Conservation (phyloP, 2,329 filamentous ascomycete genomes). For the Biscogniauxia mediterranea region DNA sequence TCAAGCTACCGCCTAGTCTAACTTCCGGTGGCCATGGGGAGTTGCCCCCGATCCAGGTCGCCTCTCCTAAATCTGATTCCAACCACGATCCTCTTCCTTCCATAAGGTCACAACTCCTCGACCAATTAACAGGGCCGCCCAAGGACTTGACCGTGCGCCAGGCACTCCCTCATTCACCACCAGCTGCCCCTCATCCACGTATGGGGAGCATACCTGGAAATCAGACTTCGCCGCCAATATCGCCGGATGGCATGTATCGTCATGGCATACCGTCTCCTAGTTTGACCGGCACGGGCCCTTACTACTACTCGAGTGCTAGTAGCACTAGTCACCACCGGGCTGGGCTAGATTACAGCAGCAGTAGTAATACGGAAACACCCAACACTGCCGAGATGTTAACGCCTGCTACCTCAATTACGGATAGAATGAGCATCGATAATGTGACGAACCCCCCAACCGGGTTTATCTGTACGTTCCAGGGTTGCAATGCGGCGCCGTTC, state of each 20-base stretch:
- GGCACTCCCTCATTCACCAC: constrained; percentile 35
- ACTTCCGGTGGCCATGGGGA: constrained; percentile 29
- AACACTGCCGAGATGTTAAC: constrained; percentile 45
- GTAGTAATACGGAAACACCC: constrained; percentile 45
- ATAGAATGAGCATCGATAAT: constrained; percentile 59
- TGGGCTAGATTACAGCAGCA: constrained; percentile 42
- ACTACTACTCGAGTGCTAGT: constrained; percentile 33
- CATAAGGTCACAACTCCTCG: constrained; percentile 32
- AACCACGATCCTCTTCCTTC: constrained; percentile 39
- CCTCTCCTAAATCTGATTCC: constrained; percentile 39
- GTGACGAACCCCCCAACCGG: constrained; percentile 52
- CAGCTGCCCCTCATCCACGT: constrained; percentile 29
- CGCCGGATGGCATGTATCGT: constrained; percentile 47
- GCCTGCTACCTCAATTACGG: constrained; percentile 43
- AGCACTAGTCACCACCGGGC: constrained; percentile 33
- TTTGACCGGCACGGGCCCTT: constrained; percentile 39
- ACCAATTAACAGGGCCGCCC: constrained; percentile 36
- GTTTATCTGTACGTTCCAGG: constrained; percentile 58
- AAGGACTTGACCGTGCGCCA: constrained; percentile 30
- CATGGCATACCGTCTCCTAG: constrained; percentile 48
- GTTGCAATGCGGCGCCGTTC: constrained; percentile 71
- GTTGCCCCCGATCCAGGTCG: constrained; percentile 36
- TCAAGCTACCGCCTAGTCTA: constrained; percentile 36
- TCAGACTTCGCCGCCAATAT: constrained; percentile 48
- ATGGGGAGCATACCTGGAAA: constrained; percentile 34